Percentiles rank a stretch among this genome's conserved stretches.
phyloP scores from a whole-genome alignment of 202 grass and related monocot genomes.

The Eragrostis tef region DNA sequence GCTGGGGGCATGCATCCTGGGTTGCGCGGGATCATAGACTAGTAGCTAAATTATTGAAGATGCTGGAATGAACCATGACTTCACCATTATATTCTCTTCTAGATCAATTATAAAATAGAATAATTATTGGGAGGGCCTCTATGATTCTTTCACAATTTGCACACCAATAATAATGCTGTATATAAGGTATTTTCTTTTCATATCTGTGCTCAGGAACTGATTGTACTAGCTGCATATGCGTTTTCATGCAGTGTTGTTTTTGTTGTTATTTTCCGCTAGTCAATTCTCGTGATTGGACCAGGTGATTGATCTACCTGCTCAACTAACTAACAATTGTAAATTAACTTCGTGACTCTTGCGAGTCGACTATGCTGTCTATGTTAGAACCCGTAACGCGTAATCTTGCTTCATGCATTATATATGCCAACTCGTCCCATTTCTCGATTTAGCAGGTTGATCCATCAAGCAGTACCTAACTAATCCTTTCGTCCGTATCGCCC shows the following conservation, averaged over 20 bases:
- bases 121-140: slow-evolving; percentile 31
- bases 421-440: slow-evolving; percentile 43
- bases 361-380: slow-evolving; percentile 12
- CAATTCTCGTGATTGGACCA: slow-evolving; percentile 41
- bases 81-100: slow-evolving; percentile 56
- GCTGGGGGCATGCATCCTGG: slow-evolving; percentile 16
- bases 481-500: background rate
- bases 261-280: slow-evolving; percentile 19
- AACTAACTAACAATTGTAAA: slow-evolving; percentile 51
- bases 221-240: slow-evolving; percentile 16
- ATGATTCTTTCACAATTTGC: slow-evolving; percentile 54
- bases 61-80: slow-evolving; percentile 49
- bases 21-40: slow-evolving; percentile 34
- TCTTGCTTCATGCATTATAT: slow-evolving; percentile 26
- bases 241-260: slow-evolving; percentile 9
- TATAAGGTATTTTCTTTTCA: slow-evolving; percentile 31
- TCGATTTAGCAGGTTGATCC: slow-evolving; percentile 48
- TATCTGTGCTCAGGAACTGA: slow-evolving; percentile 27
- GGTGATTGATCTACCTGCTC: slow-evolving; percentile 41
- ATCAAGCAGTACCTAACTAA: slow-evolving; percentile 12
- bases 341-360: slow-evolving; percentile 43
- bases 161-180: slow-evolving; percentile 43
- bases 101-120: slow-evolving; percentile 59
- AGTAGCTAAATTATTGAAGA: slow-evolving; percentile 57
- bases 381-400: slow-evolving; percentile 34